Base-by-base conservation (phyloP, 1,139 yeast species). In the Debaryomyces robertsiae region DNA sequence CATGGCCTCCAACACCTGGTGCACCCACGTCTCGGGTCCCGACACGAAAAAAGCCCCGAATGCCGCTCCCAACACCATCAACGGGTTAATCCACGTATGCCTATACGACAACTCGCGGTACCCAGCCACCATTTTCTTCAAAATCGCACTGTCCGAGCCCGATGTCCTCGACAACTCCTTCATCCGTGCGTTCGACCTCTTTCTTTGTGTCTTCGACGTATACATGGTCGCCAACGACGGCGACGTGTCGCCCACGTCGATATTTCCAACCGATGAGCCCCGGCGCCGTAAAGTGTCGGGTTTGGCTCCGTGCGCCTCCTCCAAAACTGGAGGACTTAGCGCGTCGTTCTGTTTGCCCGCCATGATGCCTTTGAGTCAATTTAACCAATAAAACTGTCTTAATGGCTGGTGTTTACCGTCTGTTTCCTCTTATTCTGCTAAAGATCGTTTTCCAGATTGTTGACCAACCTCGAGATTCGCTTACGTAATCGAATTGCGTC, bases 71-170 rank as follows among this genome's bases (percentile, higher is more conserved):
- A 83, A 54, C 7, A 79, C 61, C 3, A 84, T 30, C 38, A 83
- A 60, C 1, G 96, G 95, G 13, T 77, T 67, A 31, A 88, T 60
- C 97, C 97, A 91, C 9, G 95, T 79, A 56, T 87, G 85, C 46
- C 89, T 74, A 56, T 77, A 81, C 42, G 78, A 61, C 50, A 85
- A 65, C 52, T 87, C 93, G 30, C 76, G 73, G 48, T 76, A 77
- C 0, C 79, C 76, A 13, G 79, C 58, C 67, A 77, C 68, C 34
- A 82, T 59, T 53, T 82, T 82, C 17, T 61, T 60, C 34, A 71
- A 52, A 15, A 77, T 61, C n/a, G 74, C 81, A 3, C 54, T 45
- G 46, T 72, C 81, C 9, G 69, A 57, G 11, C 55, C 53, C 9
- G 58, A 56, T 41, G 56, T 60, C 39, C 44, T 53, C 40, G 58